A percentile compares a stretch with the other conserved stretches of the same genome.
These are phyloP conservation scores for Blastobotrys arbuscula DNA, from an alignment of 1,139 yeast genomes.

Conservation along the genomic window DNA sequence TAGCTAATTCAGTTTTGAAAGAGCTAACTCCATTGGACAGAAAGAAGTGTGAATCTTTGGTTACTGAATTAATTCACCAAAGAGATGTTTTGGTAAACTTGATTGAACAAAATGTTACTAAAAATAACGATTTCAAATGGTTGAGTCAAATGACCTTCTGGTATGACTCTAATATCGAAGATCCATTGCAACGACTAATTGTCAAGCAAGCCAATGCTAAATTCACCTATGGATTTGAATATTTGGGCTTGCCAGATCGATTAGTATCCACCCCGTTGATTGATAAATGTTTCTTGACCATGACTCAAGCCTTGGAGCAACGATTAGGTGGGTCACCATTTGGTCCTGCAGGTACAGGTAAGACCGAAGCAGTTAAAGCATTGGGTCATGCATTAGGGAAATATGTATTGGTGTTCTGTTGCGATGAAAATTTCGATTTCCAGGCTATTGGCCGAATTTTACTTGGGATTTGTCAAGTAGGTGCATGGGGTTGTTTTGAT, in stretches of 20 bases:
- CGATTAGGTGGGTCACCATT: slow-evolving; percentile 84
- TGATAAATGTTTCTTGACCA: slow-evolving; percentile 56
- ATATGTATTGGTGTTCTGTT: slow-evolving; percentile 79
- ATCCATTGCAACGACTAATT: slow-evolving; percentile 33
- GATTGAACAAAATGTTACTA: slow-evolving; percentile 15
- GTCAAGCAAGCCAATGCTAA: slow-evolving; percentile 51
- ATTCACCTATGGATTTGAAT: slow-evolving; percentile 73
- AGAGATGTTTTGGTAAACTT: slow-evolving; percentile 40
- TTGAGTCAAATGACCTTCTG: slow-evolving; percentile 50
- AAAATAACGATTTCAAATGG: slow-evolving; percentile 42
- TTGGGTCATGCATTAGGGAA: slow-evolving; percentile 75
- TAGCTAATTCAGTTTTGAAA: slow-evolving; percentile 33
- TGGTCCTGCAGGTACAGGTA: slow-evolving; percentile 93
- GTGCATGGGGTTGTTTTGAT: slow-evolving; percentile 96
- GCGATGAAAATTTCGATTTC: slow-evolving; percentile 86
- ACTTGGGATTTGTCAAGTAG: slow-evolving; percentile 77
- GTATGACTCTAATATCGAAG: slow-evolving; percentile 31
- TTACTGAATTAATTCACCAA: slow-evolving; percentile 66
- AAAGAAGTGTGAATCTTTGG: slow-evolving; percentile 50
- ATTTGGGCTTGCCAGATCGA: slow-evolving; percentile 68
- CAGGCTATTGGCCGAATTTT: slow-evolving; percentile 74
- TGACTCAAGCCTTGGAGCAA: slow-evolving; percentile 71
- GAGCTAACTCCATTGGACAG: slow-evolving; percentile 37
- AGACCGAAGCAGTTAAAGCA: slow-evolving; percentile 87
- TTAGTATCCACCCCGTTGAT: slow-evolving; percentile 75